These are phyloP conservation scores for Populus ilicifolia DNA, from an alignment of 345 rosid species.

Conservation along the genomic window DNA sequence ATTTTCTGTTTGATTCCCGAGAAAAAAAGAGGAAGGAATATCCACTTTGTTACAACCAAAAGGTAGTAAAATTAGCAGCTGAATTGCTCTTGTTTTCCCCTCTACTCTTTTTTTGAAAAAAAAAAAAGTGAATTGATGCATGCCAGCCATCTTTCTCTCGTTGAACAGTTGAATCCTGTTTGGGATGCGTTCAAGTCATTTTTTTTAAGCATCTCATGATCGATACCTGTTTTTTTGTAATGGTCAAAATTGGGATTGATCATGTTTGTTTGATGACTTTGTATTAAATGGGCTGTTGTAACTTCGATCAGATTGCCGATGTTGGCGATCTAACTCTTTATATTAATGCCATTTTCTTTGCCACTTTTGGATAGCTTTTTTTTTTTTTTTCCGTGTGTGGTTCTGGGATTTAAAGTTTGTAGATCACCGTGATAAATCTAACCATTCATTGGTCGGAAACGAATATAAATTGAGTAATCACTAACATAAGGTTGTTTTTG, in stretches of 20 bases:
- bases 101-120: background rate
- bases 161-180: background rate
- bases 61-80: background rate
- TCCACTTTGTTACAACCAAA: background rate
- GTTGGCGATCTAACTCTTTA: background rate
- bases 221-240: background rate
- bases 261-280: background rate
- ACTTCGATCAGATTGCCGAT: background rate
- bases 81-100: background rate
- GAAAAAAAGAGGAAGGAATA: conserved; percentile 5
- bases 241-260: background rate
- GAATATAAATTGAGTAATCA: background rate
- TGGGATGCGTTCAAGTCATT: background rate
- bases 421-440: background rate
- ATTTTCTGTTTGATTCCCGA: conserved; percentile 28
- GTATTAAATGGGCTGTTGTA: background rate
- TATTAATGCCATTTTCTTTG: conserved; percentile 5
- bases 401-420: background rate
- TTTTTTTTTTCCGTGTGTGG: background rate
- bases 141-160: background rate
- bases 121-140: background rate
- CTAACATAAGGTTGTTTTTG: background rate
- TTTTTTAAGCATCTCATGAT: background rate
- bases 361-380: background rate
- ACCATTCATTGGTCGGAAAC: background rate